Evolutionary conservation across 352 stramenopile species (phyloP).

Genomic region (Albugo candida): DNA sequence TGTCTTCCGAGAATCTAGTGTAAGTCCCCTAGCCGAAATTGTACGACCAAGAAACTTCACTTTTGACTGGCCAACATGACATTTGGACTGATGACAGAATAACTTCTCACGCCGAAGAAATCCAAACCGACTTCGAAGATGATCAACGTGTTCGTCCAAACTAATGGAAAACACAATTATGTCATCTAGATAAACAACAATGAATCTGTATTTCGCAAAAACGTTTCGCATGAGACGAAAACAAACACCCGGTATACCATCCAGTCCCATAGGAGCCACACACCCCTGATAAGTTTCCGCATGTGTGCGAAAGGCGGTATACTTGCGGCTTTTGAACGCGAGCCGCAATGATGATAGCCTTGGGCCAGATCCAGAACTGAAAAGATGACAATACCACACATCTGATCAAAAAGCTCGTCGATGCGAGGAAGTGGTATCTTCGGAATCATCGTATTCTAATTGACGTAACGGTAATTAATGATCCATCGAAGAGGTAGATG

Average conservation of each 20-base stretch:
- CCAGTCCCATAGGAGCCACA: constrained; percentile 1
- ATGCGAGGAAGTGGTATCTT: no score
- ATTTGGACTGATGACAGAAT: constrained; percentile 10
- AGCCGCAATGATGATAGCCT: background rate
- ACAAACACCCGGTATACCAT: constrained; percentile 3
- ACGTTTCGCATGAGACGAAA: constrained; percentile 8
- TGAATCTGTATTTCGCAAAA: constrained; percentile 13
- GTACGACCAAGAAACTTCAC: no score
- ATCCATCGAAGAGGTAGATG: no score
- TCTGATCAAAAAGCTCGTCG: constrained; percentile 10
- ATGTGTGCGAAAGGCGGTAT: constrained; percentile 1
- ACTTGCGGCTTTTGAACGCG: no score
- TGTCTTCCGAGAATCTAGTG: constrained; percentile 12
- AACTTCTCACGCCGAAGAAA: constrained; percentile 10
- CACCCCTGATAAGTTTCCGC: background rate
- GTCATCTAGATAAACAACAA: constrained; percentile 20
- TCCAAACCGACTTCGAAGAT: constrained; percentile 10
- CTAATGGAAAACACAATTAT: constrained; percentile 15
- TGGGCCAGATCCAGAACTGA: constrained; percentile 3
- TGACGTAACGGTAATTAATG: no score
- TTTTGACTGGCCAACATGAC: constrained; percentile 11
- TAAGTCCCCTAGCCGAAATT: constrained; percentile 6
- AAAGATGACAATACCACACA: constrained; percentile 3
- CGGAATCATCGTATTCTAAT: no score
- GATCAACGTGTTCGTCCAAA: constrained; percentile 7